Percentiles rank a stretch among this genome's conserved stretches.
Evolutionary conservation across 1,284 basidiomycete genomes (phyloP).

Genomic region (Trichosporon inkin): DNA sequence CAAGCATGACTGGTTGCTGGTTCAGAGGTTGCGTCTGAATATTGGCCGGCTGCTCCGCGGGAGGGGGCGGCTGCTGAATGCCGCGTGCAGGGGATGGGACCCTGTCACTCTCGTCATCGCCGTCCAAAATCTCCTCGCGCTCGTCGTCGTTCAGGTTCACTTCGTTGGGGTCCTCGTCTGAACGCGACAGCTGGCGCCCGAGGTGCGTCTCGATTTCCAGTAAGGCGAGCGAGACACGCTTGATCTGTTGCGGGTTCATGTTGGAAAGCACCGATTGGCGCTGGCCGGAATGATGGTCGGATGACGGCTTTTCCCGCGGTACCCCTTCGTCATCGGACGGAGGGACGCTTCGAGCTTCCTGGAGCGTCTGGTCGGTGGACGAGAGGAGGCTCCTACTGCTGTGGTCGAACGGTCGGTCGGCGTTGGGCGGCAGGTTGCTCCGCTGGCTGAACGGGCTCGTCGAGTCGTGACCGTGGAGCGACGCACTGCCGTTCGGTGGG

Average conservation of each 20-base stretch:
- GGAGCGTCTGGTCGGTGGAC: neutral
- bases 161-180: conserved; percentile 18
- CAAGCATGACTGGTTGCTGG: neutral
- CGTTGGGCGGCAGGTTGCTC: neutral
- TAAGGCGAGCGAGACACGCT: conserved; percentile 43
- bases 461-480: conserved; percentile 3
- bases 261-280: conserved; percentile 37
- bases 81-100: neutral
- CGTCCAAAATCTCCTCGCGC: conserved; percentile 33
- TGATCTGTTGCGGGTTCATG: conserved; percentile 38
- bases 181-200: conserved; percentile 4
- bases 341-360: neutral
- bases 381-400: neutral
- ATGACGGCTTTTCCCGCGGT: neutral
- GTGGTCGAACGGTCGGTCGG: neutral
- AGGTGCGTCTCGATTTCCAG: conserved; percentile 39
- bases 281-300: conserved; percentile 9
- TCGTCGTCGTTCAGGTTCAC: conserved; percentile 18
- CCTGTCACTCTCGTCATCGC: conserved; percentile 10
- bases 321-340: neutral
- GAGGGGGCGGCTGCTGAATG: neutral
- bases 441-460: neutral
- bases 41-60: neutral
- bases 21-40: neutral
- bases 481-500: neutral